Conservation (phyloP, 2,329 filamentous ascomycete genomes). For the Fusarium siculi region DNA sequence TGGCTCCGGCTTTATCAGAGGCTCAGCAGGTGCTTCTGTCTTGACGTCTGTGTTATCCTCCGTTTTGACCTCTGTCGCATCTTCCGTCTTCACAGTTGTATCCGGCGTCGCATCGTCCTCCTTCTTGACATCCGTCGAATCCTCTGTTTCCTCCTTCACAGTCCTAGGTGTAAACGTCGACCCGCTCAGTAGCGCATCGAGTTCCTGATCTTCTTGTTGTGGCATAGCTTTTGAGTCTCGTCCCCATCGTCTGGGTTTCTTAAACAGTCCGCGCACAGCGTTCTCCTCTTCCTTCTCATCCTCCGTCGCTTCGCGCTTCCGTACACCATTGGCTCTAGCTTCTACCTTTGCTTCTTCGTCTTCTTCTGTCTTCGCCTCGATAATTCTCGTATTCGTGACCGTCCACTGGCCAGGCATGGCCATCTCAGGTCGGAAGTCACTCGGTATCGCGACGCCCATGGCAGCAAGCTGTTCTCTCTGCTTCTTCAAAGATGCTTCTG, state of each 20-base stretch:
- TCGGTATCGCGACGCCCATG: conserved; percentile 86
- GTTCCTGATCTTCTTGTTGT: conserved; percentile 62
- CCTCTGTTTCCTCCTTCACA: conserved; percentile 42
- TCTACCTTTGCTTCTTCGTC: conserved; percentile 56
- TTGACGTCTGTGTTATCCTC: conserved; percentile 48
- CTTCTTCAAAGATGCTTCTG: conserved; percentile 76
- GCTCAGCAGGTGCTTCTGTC: conserved; percentile 51
- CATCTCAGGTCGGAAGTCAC: conserved; percentile 80
- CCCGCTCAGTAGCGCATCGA: conserved; percentile 69
- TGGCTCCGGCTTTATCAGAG: conserved; percentile 46
- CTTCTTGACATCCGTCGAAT: conserved; percentile 30
- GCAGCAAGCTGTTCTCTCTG: conserved; percentile 90
- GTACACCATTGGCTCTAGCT: conserved; percentile 64
- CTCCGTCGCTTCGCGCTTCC: conserved; percentile 71
- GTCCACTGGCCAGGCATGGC: conserved; percentile 93
- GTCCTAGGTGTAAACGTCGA: conserved; percentile 42
- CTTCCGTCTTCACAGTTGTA: neutral
- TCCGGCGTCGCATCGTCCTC: conserved; percentile 31
- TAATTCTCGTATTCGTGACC: conserved; percentile 70
- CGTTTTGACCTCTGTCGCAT: neutral
- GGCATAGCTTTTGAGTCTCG: conserved; percentile 62
- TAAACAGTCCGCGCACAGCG: conserved; percentile 68
- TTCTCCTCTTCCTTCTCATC: conserved; percentile 71
- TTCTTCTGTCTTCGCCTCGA: conserved; percentile 58
- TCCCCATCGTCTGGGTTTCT: conserved; percentile 67